These are phyloP conservation scores for Amanita pseudoporphyria DNA, from an alignment of 768 basidiomycete genomes.

Conservation along the genomic window DNA sequence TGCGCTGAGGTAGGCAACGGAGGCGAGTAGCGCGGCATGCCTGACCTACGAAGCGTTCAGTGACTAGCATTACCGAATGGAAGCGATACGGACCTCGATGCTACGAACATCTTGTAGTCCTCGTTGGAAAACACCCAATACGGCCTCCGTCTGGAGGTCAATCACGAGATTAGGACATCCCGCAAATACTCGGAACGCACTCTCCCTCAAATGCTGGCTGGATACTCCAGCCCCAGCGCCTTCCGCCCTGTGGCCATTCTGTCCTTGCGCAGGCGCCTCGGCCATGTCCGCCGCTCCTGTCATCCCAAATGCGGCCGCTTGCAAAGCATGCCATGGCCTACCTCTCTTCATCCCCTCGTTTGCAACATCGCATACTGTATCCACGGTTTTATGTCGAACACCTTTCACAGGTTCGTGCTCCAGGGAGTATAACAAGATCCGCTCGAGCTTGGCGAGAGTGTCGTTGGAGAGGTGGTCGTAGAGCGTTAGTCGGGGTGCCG, in stretches of 20 bases:
- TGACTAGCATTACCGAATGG: no score
- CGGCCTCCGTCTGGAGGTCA: no score
- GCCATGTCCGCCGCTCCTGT: constrained; percentile 8
- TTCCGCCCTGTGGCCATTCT: no score
- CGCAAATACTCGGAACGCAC: no score
- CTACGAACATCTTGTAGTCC: no score
- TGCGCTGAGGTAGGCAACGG: constrained; percentile 58
- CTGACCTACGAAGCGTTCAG: no score
- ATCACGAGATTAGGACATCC: no score
- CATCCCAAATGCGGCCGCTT: constrained; percentile 60
- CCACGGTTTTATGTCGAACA: constrained; percentile 63
- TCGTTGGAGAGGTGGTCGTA: constrained; percentile 70
- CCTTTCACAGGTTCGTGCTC: constrained; percentile 44
- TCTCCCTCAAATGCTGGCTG: no score
- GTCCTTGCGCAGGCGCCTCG: constrained; percentile 9
- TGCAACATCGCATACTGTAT: constrained; percentile 69
- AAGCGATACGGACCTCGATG: no score
- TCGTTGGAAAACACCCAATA: no score
- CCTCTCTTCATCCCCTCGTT: constrained; percentile 68
- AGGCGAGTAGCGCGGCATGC: no score
- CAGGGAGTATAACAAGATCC: constrained; percentile 62
- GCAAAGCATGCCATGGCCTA: constrained; percentile 74
- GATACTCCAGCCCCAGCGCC: no score
- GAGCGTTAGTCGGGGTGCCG: constrained; percentile 38
- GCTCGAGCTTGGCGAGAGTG: constrained; percentile 58